A percentile compares a stretch with the other conserved stretches of the same genome.
Evolutionary conservation across 2,329 filamentous ascomycete species (phyloP).

Genomic region (Exophiala alcalophila): DNA sequence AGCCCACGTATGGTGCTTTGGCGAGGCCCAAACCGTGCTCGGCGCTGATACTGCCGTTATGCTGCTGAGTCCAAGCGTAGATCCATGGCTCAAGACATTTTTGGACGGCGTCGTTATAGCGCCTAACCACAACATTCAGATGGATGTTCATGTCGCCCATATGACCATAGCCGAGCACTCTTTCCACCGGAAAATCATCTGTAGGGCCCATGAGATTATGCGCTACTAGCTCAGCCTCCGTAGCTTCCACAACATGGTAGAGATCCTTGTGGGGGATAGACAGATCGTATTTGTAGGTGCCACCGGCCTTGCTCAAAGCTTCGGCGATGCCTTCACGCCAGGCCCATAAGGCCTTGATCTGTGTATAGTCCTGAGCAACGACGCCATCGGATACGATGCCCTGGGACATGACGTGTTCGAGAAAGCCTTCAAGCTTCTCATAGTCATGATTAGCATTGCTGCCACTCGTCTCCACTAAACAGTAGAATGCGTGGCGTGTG

Average conservation of each 20-base stretch:
- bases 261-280: slow-evolving; percentile 87
- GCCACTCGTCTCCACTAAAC: slow-evolving; percentile 91
- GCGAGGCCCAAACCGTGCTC: slow-evolving; percentile 92
- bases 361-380: slow-evolving; percentile 87
- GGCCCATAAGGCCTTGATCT: slow-evolving; percentile 78
- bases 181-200: slow-evolving; percentile 72
- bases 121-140: slow-evolving; percentile 78
- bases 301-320: slow-evolving; percentile 81
- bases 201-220: slow-evolving; percentile 75
- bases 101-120: slow-evolving; percentile 85
- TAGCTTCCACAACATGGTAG: slow-evolving; percentile 86
- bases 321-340: slow-evolving; percentile 95
- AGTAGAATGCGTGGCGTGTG: slow-evolving; percentile 86
- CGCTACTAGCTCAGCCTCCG: slow-evolving; percentile 65
- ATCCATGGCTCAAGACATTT: slow-evolving; percentile 87
- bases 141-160: slow-evolving; percentile 98
- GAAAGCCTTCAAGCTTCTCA: slow-evolving; percentile 83
- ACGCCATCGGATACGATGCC: slow-evolving; percentile 87
- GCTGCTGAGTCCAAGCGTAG: slow-evolving; percentile 91
- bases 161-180: slow-evolving; percentile 91
- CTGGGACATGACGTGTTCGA: slow-evolving; percentile 86
- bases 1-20: slow-evolving; percentile 93
- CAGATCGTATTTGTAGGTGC: slow-evolving; percentile 97
- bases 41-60: slow-evolving; percentile 89
- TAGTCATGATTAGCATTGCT: slow-evolving; percentile 91